Evolutionary conservation across 768 basidiomycete species (phyloP), one percentile per base, ranked within the genome.

Genomic region (Tricholoma saponaceum): DNA sequence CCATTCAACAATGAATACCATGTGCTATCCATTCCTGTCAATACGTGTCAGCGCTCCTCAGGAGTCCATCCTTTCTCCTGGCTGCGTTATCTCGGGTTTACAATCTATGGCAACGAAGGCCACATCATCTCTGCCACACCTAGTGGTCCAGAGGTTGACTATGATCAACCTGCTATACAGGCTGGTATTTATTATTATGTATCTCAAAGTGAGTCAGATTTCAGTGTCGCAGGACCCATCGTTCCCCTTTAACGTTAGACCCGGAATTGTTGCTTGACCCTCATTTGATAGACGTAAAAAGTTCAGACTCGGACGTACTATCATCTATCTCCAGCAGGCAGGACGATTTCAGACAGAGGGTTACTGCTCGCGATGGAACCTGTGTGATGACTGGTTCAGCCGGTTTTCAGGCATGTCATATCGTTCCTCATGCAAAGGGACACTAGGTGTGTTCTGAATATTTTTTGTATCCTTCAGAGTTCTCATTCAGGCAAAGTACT

Each of bases 401-500:
- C 1, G 13, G 16, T 16, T 3, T 35, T 12, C 20, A 28, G 35
- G 51, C 51, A 16, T 51, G 30, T 32, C 51, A 51, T 30, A 33
- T 52, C 32, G 6, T 52, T 39, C 51, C 51, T 35, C 52, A 41
- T 26, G n/a, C 52, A 25, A 53, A 53, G 5, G 52, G 52, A 20
- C n/a, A 23, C 13, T 20, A 53, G 16, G 52, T 53, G 14, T 41
- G 51, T 52, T 26, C 20, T 23, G 23, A 46, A 46, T 25, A 26
- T 47, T 13, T 53, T 37, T 53, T 53, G 22, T 2, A 39, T 39
- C 20, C 26, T 33, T 10, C 30, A 1, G 51, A 52, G 23, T 41
- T 26, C 52, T 53, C 22, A 53, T 37, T 16, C 35, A 52, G 30
- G 32, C 30, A 3, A 33, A 62, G 58, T 64, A 64, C 61, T 57